Conservation (phyloP, 1,284 basidiomycete species). For the Ganoderma sinense region DNA sequence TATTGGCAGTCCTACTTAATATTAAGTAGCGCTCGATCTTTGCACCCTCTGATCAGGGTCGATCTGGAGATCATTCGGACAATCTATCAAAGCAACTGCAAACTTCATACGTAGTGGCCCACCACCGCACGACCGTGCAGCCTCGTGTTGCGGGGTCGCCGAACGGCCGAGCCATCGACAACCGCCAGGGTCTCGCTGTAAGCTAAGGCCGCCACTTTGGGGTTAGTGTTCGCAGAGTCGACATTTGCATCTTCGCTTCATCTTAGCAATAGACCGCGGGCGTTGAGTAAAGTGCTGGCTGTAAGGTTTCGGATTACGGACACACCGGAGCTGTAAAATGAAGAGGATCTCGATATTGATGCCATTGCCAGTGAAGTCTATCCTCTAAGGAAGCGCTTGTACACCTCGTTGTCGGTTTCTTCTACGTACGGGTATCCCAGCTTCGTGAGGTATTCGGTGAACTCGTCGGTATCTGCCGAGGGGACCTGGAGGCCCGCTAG, state of each 20-base stretch:
- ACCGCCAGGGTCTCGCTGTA: background rate
- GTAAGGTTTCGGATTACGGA: background rate
- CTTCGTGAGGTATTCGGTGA: conserved; percentile 79
- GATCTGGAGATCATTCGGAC: background rate
- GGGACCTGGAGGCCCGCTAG: conserved; percentile 95
- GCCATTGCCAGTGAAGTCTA: conserved; percentile 21
- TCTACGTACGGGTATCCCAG: conserved; percentile 92
- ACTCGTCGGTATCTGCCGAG: conserved; percentile 64
- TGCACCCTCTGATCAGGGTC: background rate
- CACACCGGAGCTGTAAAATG: background rate
- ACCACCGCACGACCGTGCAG: background rate
- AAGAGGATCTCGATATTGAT: background rate
- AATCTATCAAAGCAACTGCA: background rate
- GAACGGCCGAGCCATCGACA: background rate
- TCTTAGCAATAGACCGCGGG: background rate
- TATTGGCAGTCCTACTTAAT: background rate
- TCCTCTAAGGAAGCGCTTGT: conserved; percentile 74
- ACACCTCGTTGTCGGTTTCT: conserved; percentile 92
- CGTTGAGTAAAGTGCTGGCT: background rate
- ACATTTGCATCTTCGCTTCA: background rate
- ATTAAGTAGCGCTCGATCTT: background rate
- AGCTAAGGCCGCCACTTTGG: background rate
- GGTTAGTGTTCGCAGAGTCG: background rate
- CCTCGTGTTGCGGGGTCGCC: background rate
- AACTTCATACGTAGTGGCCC: background rate